These are phyloP conservation scores for Phytophthora kernoviae DNA, from an alignment of 352 stramenopile genomes.

Conservation along the genomic window DNA sequence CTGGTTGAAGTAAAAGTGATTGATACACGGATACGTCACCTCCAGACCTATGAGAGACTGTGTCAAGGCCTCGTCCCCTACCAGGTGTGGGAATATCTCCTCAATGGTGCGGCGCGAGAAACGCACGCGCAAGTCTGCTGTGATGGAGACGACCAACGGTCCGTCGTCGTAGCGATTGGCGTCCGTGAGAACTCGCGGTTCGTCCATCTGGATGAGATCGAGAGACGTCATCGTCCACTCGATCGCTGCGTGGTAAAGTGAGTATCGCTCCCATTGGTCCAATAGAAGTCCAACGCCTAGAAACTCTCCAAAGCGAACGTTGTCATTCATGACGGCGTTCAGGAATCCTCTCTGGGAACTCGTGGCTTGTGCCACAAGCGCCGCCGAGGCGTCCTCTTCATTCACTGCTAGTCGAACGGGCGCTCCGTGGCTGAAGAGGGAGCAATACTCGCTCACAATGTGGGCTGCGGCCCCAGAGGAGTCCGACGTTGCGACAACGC, in stretches of 20 bases:
- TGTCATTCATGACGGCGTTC: constrained; percentile 37
- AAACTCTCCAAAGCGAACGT: constrained; percentile 53
- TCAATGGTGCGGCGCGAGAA: constrained; percentile 59
- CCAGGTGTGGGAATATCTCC: constrained; percentile 52
- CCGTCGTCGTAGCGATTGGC: constrained; percentile 35
- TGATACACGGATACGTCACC: constrained; percentile 48
- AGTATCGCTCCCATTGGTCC: constrained; percentile 64
- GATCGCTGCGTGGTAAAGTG: constrained; percentile 48
- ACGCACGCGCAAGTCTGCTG: constrained; percentile 39
- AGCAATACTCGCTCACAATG: constrained; percentile 58
- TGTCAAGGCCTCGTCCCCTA: constrained; percentile 36
- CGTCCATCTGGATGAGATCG: constrained; percentile 30
- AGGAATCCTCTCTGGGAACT: constrained; percentile 42
- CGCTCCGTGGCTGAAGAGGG: constrained; percentile 49
- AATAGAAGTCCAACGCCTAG: constrained; percentile 43
- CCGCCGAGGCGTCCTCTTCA: constrained; percentile 18
- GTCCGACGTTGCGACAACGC: constrained; percentile 25
- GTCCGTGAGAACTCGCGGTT: constrained; percentile 6
- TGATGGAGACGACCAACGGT: constrained; percentile 33
- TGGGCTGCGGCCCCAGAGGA: constrained; percentile 26
- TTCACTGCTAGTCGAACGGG: constrained; percentile 47
- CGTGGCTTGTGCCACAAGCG: constrained; percentile 24
- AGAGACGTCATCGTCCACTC: constrained; percentile 51
- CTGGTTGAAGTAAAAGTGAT: constrained; percentile 49
- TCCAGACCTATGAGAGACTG: constrained; percentile 49